Percentiles rank a stretch among this genome's conserved stretches.
Evolutionary conservation across 768 basidiomycete genomes (phyloP).

Genomic region (Rhodotorula taiwanensis): DNA sequence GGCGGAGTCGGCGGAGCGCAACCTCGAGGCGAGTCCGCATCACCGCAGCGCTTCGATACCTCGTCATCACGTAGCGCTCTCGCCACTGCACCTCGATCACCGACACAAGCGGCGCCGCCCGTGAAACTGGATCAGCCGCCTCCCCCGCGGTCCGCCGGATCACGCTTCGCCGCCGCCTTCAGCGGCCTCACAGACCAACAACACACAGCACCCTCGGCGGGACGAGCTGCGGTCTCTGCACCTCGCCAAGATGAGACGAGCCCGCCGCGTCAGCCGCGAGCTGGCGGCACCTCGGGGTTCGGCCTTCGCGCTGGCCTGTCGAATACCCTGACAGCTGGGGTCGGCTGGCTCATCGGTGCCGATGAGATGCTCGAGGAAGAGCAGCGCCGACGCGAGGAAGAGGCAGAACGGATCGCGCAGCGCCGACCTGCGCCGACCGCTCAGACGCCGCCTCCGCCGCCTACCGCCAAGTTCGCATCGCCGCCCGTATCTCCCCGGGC

Average conservation of each 20-base stretch:
- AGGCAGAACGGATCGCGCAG: too few species aligned
- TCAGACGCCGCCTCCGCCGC: too few species aligned
- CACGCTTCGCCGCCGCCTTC: conserved; percentile 20
- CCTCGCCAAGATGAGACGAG: too few species aligned
- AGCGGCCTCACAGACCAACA: conserved; percentile 56
- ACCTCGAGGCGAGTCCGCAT: not conserved
- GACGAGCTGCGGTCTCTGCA: too few species aligned
- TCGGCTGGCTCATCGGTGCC: conserved; percentile 91
- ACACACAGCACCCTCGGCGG: conserved; percentile 7
- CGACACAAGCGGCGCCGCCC: not conserved
- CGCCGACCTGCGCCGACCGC: too few species aligned
- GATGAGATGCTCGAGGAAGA: conserved; percentile 47
- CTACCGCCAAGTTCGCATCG: too few species aligned
- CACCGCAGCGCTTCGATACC: too few species aligned
- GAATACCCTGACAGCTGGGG: conserved; percentile 77
- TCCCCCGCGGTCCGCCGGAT: conserved; percentile 1
- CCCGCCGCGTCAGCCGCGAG: conserved; percentile 45
- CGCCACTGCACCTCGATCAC: not conserved
- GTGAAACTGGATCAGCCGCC: not conserved
- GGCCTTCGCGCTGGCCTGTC: conserved; percentile 67
- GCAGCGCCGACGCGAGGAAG: not conserved
- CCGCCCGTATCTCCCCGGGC: too few species aligned
- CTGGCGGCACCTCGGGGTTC: conserved; percentile 48
- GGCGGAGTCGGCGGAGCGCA: not conserved
- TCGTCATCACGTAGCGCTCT: too few species aligned